These are phyloP conservation scores for Chenopodium berlandieri DNA, from an alignment of 148 eudicot genomes.

Conservation along the genomic window DNA sequence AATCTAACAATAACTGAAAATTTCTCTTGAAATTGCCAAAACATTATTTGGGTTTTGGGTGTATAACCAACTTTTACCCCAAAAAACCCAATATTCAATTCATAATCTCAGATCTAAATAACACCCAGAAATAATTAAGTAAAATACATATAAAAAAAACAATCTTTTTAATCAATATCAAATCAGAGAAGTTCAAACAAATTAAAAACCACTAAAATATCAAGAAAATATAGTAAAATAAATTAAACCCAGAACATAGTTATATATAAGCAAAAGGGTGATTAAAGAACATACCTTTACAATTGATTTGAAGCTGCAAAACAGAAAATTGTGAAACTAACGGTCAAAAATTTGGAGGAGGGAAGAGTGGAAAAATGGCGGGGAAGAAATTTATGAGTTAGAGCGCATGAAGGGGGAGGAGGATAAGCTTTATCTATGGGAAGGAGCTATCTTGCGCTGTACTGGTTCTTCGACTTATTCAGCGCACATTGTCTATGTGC, in stretches of 20 bases:
- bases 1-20: neutral
- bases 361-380: constrained; percentile 23
- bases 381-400: constrained; percentile 11
- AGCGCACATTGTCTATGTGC: neutral
- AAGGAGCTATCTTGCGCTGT: constrained; percentile 21
- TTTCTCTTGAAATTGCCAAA: neutral
- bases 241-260: neutral
- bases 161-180: neutral
- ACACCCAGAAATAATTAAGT: neutral
- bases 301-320: neutral
- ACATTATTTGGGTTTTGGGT: constrained; percentile 7
- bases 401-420: constrained; percentile 25
- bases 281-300: constrained; percentile 10
- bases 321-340: constrained; percentile 2
- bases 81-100: neutral
- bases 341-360: constrained; percentile 14
- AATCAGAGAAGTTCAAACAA: neutral
- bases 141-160: neutral
- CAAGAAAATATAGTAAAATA: neutral
- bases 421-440: constrained; percentile 3
- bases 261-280: neutral
- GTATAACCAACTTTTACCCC: neutral
- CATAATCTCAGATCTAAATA: constrained; percentile 16
- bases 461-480: neutral
- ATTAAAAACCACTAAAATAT: neutral